Conservation (phyloP, 2,329 filamentous ascomycete genomes). For the Metarhizium album region DNA sequence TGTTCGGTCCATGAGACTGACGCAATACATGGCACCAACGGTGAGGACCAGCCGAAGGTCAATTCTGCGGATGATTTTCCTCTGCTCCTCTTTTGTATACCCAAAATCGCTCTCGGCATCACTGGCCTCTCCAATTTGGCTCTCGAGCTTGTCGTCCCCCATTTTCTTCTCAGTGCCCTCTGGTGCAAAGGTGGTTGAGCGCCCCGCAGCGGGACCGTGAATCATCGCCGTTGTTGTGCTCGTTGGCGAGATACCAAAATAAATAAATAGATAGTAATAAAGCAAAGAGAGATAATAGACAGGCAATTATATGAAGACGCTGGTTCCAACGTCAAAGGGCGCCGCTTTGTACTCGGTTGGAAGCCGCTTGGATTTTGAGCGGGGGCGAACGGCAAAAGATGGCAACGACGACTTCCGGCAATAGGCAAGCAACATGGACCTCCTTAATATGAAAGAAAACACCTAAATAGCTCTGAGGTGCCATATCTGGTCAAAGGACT, state of each 20-base stretch:
- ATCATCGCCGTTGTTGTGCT: not conserved
- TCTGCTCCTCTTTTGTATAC: constrained; percentile 52
- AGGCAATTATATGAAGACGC: not conserved
- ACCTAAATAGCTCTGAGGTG: too few species aligned
- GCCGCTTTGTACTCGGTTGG: not conserved
- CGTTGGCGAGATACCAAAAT: not conserved
- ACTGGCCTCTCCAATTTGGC: constrained; percentile 31
- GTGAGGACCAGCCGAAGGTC: constrained; percentile 55
- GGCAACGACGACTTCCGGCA: not conserved
- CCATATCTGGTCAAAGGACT: too few species aligned
- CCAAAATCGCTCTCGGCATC: constrained; percentile 31
- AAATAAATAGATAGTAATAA: too few species aligned
- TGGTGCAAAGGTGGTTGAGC: constrained; percentile 10
- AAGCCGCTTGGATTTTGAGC: not conserved
- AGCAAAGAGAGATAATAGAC: not conserved
- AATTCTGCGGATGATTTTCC: constrained; percentile 55
- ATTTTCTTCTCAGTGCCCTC: constrained; percentile 14
- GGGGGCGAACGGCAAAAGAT: not conserved
- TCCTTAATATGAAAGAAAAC: too few species aligned
- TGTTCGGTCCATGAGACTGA: constrained; percentile 68
- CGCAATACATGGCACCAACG: constrained; percentile 59
- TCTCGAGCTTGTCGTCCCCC: constrained; percentile 16
- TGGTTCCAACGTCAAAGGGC: not conserved
- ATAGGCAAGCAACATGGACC: too few species aligned
- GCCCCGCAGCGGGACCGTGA: not conserved